Percentiles rank a stretch among this genome's conserved stretches.
phyloP scores from a whole-genome alignment of 2,329 filamentous ascomycete genomes.

The Colletotrichum agaves region DNA sequence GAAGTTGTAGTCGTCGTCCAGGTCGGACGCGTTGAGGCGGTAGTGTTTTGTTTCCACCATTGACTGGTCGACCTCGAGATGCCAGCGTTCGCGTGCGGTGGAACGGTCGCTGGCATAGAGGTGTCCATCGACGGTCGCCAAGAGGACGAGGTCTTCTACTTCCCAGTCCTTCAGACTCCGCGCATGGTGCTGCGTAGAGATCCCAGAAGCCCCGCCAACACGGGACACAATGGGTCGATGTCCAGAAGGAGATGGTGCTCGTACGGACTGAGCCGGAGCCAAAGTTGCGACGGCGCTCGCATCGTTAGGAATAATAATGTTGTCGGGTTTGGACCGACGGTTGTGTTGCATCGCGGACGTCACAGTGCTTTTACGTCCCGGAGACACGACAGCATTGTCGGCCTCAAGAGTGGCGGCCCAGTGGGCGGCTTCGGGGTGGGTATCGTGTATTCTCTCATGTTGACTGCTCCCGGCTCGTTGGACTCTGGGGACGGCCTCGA shows the following conservation, averaged over 20 bases:
- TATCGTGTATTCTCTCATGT: conserved; percentile 21
- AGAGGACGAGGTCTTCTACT: conserved; percentile 99
- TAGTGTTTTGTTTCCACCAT: conserved; percentile 93
- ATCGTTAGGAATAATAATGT: conserved; percentile 65
- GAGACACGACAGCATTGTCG: conserved; percentile 40
- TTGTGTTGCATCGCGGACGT: conserved; percentile 42
- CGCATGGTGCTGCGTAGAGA: conserved; percentile 89
- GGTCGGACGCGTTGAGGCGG: conserved; percentile 72
- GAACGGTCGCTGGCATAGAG: conserved; percentile 91
- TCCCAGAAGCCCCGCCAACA: conserved; percentile 64
- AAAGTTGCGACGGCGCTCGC: conserved; percentile 97
- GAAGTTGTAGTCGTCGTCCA: conserved; percentile 68
- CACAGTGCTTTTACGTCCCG: conserved; percentile 35
- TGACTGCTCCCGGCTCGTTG: conserved; percentile 19
- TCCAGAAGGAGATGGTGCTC: conserved; percentile 84
- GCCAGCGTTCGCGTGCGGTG: conserved; percentile 87
- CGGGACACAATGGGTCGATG: conserved; percentile 64
- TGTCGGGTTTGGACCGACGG: conserved; percentile 40
- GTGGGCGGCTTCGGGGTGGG: conserved; percentile 43
- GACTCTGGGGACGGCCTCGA: conserved; percentile 27
- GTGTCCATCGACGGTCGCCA: conserved; percentile 99
- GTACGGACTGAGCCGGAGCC: conserved; percentile 95
- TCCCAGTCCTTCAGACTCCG: conserved; percentile 99
- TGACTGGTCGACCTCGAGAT: conserved; percentile 82
- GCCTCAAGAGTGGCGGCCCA: conserved; percentile 48